A percentile compares a stretch with the other conserved stretches of the same genome.
phyloP scores from a whole-genome alignment of 1,284 basidiomycete genomes.

The Trametes polyzona region DNA sequence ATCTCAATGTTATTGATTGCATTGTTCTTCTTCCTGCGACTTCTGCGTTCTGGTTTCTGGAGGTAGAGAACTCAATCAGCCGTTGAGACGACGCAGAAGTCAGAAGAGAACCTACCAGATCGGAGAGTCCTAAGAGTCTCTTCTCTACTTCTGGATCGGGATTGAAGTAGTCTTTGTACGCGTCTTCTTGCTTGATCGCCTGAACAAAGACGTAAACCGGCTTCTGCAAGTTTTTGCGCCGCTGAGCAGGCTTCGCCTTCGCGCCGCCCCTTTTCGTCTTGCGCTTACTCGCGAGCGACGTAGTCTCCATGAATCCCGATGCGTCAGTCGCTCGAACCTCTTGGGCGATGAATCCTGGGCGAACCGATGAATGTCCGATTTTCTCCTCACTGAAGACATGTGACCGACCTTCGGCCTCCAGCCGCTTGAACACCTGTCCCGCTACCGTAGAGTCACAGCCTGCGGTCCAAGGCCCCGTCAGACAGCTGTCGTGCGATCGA shows the following conservation, averaged over 20 bases:
- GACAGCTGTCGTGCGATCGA: background rate
- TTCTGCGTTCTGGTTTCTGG: conserved; percentile 37
- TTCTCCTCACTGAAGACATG: background rate
- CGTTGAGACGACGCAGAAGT: conserved; percentile 2
- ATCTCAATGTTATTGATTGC: conserved; percentile 17
- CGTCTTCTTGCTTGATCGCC: conserved; percentile 45
- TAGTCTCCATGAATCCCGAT: conserved; percentile 50
- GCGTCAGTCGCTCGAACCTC: conserved; percentile 53
- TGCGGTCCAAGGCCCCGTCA: conserved; percentile 27
- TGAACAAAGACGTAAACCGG: conserved; percentile 60
- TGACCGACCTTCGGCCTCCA: conserved; percentile 67
- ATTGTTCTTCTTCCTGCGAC: conserved; percentile 24
- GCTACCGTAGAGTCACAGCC: conserved; percentile 60
- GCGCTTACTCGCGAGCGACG: conserved; percentile 42
- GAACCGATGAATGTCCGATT: background rate
- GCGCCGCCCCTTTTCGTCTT: conserved; percentile 43
- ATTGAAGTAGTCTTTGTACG: conserved; percentile 70
- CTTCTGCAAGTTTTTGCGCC: conserved; percentile 58
- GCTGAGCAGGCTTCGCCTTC: conserved; percentile 28
- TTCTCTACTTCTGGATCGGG: conserved; percentile 62
- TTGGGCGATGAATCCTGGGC: conserved; percentile 62
- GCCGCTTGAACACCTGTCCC: conserved; percentile 64
- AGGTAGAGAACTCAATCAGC: conserved; percentile 11
- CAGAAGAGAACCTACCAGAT: conserved; percentile 47
- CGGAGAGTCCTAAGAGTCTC: conserved; percentile 57